A percentile compares a stretch with the other conserved stretches of the same genome.
These are phyloP conservation scores for Leucogyrophana mollusca DNA, from an alignment of 768 basidiomycete species.

Conservation along the genomic window DNA sequence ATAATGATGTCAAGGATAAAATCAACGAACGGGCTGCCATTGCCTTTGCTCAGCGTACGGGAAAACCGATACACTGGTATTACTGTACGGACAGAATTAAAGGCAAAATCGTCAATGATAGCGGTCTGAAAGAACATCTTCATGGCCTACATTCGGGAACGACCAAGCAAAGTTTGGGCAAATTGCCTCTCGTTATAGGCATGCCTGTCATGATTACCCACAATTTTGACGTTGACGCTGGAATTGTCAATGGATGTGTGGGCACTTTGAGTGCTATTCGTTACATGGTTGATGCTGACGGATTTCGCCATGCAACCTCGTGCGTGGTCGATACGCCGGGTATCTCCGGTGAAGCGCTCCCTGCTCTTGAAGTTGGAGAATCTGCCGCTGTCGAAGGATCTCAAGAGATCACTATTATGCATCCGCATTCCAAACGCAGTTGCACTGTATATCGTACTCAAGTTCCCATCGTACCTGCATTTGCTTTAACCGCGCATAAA, in stretches of 20 bases:
- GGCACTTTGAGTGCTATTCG: conserved; percentile 24
- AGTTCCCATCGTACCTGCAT: conserved; percentile 32
- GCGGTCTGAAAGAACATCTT: conserved; percentile 7
- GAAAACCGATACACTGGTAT: conserved; percentile 12
- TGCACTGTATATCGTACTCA: conserved; percentile 28
- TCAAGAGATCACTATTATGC: conserved; percentile 13
- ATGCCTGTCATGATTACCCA: conserved; percentile 38
- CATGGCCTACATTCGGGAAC: conserved; percentile 18
- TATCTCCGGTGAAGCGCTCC: conserved; percentile 10
- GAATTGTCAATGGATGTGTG: conserved; percentile 35
- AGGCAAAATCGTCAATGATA: conserved; percentile 9
- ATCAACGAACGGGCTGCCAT: conserved; percentile 27
- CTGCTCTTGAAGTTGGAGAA: conserved; percentile 13
- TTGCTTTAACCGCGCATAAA: neutral
- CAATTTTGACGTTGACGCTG: conserved; percentile 37
- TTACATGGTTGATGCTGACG: conserved; percentile 17
- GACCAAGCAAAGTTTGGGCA: conserved; percentile 11
- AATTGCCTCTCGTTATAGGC: conserved; percentile 34
- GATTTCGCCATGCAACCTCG: conserved; percentile 14
- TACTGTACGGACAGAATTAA: conserved; percentile 22
- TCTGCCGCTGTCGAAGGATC: conserved; percentile 22
- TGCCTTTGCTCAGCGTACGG: neutral
- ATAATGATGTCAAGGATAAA: conserved; percentile 35
- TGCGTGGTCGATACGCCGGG: conserved; percentile 22
- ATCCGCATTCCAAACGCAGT: conserved; percentile 17